Evolutionary conservation across 2,329 filamentous ascomycete species (phyloP).

Genomic region (Ophiocordyceps polyrhachis-furcata): DNA sequence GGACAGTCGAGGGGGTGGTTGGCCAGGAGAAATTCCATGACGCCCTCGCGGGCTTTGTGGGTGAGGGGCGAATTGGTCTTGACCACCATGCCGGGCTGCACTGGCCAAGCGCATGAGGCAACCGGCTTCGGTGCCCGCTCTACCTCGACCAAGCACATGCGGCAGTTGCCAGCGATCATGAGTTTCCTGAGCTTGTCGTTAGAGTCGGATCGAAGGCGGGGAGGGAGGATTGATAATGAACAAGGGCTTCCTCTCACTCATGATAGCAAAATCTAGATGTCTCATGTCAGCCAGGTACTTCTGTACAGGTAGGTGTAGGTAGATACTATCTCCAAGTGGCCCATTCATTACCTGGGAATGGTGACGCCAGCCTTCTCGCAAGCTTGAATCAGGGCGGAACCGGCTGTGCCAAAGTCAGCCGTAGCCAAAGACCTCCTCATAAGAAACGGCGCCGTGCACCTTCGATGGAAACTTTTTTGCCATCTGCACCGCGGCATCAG

Average conservation of each 20-base stretch:
- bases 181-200: slow-evolving; percentile 52
- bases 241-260: slow-evolving; percentile 44
- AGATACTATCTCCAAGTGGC: slow-evolving; percentile 1
- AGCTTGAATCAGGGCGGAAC: slow-evolving; percentile 92
- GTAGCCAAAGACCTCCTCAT: neutral
- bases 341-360: slow-evolving; percentile 55
- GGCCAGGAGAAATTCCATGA: slow-evolving; percentile 96
- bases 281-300: slow-evolving; percentile 6
- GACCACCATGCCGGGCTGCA: slow-evolving; percentile 96
- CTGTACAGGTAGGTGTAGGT: neutral
- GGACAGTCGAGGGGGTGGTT: slow-evolving; percentile 95
- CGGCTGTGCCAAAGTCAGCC: slow-evolving; percentile 43
- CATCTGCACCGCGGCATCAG: slow-evolving; percentile 42
- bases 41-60: slow-evolving; percentile 95
- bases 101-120: slow-evolving; percentile 96
- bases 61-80: slow-evolving; percentile 93
- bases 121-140: slow-evolving; percentile 93
- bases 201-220: slow-evolving; percentile 15
- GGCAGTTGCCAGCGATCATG: slow-evolving; percentile 97
- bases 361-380: slow-evolving; percentile 93
- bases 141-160: slow-evolving; percentile 98
- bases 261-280: slow-evolving; percentile 87
- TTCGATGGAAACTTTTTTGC: slow-evolving; percentile 96
- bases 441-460: slow-evolving; percentile 31
- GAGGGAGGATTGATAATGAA: neutral